Evolutionary conservation across 768 basidiomycete genomes (phyloP).

Genomic region (Cyclocybe aegerita): DNA sequence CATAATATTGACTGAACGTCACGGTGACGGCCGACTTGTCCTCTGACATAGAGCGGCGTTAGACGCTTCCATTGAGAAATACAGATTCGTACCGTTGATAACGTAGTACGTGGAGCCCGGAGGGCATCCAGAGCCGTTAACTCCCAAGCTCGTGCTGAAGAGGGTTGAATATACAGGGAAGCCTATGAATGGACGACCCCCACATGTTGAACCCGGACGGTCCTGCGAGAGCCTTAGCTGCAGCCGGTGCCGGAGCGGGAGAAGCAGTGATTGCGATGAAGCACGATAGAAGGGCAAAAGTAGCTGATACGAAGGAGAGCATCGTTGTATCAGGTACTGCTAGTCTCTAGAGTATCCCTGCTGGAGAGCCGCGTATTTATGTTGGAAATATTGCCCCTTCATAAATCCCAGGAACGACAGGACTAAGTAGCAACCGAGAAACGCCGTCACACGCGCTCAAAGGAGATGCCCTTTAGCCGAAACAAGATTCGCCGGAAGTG

Average conservation of each 20-base stretch:
- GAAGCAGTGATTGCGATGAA: constrained; percentile 5
- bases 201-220: constrained; percentile 24
- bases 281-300: constrained; percentile 1
- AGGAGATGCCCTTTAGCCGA: too few species aligned
- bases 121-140: constrained; percentile 22
- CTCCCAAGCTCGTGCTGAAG: constrained; percentile 18
- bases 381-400: too few species aligned
- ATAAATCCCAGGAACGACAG: too few species aligned
- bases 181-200: neutral
- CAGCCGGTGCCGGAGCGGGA: constrained; percentile 2
- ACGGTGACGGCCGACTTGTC: constrained; percentile 21
- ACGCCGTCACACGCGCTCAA: too few species aligned
- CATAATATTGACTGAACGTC: constrained; percentile 22
- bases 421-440: too few species aligned
- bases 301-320: too few species aligned
- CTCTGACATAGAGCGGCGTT: neutral
- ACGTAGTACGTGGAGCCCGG: constrained; percentile 20
- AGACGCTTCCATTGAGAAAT: neutral
- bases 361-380: too few species aligned
- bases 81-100: constrained; percentile 11
- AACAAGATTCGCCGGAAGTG: too few species aligned
- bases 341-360: too few species aligned
- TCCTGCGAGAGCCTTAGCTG: constrained; percentile 6
- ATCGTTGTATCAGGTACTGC: too few species aligned
- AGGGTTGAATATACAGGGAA: neutral